A percentile compares a stretch with the other conserved stretches of the same genome.
Evolutionary conservation across 768 basidiomycete species (phyloP).

Genomic region (Thelephora ganbajun): DNA sequence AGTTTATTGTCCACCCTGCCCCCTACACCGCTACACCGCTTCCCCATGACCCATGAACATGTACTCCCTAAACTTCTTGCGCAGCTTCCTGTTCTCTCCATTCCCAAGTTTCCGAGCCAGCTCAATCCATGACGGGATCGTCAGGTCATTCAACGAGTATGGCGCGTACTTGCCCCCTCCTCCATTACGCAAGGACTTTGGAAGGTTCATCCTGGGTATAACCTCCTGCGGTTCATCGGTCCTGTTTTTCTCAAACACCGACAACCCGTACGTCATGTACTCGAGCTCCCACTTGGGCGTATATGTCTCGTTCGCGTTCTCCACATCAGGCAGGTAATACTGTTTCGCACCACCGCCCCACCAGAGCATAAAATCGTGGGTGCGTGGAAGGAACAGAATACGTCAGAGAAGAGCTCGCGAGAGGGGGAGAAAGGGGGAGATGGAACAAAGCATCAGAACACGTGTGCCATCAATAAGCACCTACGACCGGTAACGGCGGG

Average conservation of each 20-base stretch:
- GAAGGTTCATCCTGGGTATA: slow-evolving; percentile 43
- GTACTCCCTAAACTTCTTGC: slow-evolving; percentile 49
- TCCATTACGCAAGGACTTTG: slow-evolving; percentile 28
- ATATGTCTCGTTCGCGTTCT: slow-evolving; percentile 29
- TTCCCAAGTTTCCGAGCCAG: slow-evolving; percentile 51
- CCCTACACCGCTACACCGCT: no score
- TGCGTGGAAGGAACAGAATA: not conserved
- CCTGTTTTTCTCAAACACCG: slow-evolving; percentile 23
- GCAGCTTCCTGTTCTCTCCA: slow-evolving; percentile 35
- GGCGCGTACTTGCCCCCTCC: slow-evolving; percentile 45
- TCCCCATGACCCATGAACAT: slow-evolving; percentile 49
- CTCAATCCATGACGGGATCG: slow-evolving; percentile 58
- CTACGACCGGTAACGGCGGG: not conserved
- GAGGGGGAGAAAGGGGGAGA: not conserved
- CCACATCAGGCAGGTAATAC: slow-evolving; percentile 48
- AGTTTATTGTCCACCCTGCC: not conserved
- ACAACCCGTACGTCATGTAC: slow-evolving; percentile 51
- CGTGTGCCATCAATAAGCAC: not conserved
- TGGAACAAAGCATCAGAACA: not conserved
- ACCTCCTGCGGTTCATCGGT: slow-evolving; percentile 25
- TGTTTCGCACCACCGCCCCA: slow-evolving; percentile 15
- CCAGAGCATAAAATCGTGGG: slow-evolving; percentile 3
- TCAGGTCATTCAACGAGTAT: slow-evolving; percentile 65
- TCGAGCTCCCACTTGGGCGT: slow-evolving; percentile 61
- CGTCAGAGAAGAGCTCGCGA: not conserved